phyloP scores from a whole-genome alignment of 495 filamentous ascomycete species.

The Penicillium lagena region DNA sequence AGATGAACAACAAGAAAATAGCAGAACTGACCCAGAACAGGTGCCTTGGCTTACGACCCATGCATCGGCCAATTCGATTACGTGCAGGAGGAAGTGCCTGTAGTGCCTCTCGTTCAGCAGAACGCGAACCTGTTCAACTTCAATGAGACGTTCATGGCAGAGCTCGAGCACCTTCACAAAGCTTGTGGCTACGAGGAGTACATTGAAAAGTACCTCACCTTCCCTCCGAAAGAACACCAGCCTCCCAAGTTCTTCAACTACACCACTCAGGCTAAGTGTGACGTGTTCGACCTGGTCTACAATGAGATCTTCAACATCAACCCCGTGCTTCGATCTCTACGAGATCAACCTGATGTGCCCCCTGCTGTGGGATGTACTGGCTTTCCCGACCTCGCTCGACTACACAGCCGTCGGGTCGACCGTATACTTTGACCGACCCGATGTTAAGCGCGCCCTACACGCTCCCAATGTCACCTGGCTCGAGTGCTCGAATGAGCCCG shows the following conservation, averaged over 20 bases:
- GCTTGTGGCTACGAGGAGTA: constrained; percentile 51
- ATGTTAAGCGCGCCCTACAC: constrained; percentile 55
- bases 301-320: constrained; percentile 42
- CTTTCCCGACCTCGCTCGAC: constrained; percentile 33
- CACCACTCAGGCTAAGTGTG: constrained; percentile 34
- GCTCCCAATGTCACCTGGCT: constrained; percentile 42
- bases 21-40: constrained; percentile 7
- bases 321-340: constrained; percentile 58
- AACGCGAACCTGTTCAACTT: constrained; percentile 51
- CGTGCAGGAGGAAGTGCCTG: constrained; percentile 32
- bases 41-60: constrained; percentile 36
- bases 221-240: constrained; percentile 41
- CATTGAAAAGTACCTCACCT: constrained; percentile 49
- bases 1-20: neutral
- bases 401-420: constrained; percentile 35
- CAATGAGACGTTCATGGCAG: constrained; percentile 45
- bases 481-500: constrained; percentile 30
- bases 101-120: constrained; percentile 42
- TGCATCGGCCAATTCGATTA: constrained; percentile 36
- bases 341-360: constrained; percentile 43
- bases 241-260: constrained; percentile 31
- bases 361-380: constrained; percentile 41
- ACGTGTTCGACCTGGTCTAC: constrained; percentile 44
- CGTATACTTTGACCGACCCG: constrained; percentile 51
- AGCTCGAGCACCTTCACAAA: constrained; percentile 42